Evolutionary conservation across 2,329 filamentous ascomycete genomes (phyloP).

Genomic region (Scedosporium boydii): DNA sequence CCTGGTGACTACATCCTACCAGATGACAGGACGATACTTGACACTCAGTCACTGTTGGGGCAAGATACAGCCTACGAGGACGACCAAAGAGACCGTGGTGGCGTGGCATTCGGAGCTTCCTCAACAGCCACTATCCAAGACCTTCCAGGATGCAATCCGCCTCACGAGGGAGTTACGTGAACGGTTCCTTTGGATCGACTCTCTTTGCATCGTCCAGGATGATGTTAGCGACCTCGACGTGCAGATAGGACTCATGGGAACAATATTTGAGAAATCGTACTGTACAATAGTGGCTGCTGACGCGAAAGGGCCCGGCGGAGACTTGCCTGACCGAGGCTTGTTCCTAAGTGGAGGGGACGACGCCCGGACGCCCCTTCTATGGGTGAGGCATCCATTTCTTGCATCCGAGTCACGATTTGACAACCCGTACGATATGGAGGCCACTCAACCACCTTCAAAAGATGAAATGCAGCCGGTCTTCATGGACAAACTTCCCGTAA

Average conservation of each 20-base stretch:
- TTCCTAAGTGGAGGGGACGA: neutral
- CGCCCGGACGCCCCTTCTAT: neutral
- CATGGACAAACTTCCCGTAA: neutral
- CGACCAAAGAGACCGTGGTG: neutral
- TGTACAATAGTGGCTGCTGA: neutral
- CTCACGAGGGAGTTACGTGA: neutral
- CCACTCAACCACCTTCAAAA: neutral
- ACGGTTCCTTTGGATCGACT: conserved; percentile 10
- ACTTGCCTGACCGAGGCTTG: neutral
- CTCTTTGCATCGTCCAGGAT: conserved; percentile 10
- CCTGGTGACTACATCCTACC: neutral
- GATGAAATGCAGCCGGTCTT: neutral
- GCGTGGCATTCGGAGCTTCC: conserved; percentile 3
- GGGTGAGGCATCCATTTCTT: neutral
- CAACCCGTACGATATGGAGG: neutral
- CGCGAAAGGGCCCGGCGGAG: neutral
- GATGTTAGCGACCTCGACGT: neutral
- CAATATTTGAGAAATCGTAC: neutral
- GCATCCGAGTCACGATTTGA: neutral
- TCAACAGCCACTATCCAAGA: conserved; percentile 7
- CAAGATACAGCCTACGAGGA: conserved; percentile 1
- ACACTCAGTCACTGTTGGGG: conserved; percentile 11
- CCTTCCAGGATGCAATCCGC: conserved; percentile 6
- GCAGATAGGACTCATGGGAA: neutral
- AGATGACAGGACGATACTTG: conserved; percentile 1